Conservation (phyloP, 257 asterid species). For the Avicennia marina region DNA sequence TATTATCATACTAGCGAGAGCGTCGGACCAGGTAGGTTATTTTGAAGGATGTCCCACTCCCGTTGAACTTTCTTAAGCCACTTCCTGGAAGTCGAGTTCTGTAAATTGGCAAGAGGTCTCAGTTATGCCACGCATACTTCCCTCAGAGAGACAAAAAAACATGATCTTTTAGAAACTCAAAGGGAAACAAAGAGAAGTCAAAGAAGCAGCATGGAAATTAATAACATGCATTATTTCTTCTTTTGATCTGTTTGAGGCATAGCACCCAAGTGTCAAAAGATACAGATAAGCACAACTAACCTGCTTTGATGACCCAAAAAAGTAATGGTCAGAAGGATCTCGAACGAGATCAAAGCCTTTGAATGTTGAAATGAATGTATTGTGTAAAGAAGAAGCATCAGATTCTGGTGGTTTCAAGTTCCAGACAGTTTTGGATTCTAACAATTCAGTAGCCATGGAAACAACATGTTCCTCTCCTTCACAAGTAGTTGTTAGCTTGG, state of each 20-base stretch:
- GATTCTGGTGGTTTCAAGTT: slow-evolving; percentile 36
- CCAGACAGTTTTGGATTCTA: slow-evolving; percentile 50
- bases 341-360: slow-evolving; percentile 76
- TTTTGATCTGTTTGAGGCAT: too few relatives aligned
- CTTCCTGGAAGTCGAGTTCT: slow-evolving; percentile 78
- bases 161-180: neutral
- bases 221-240: too few relatives aligned
- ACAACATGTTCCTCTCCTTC: slow-evolving; percentile 37
- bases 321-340: slow-evolving; percentile 87
- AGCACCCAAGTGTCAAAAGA: too few relatives aligned
- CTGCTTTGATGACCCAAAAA: slow-evolving; percentile 55
- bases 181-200: neutral
- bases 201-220: neutral
- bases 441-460: slow-evolving; percentile 33
- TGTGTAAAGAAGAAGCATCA: slow-evolving; percentile 22
- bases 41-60: slow-evolving; percentile 96
- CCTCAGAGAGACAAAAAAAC: neutral
- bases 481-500: slow-evolving; percentile 29
- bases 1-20: slow-evolving; percentile 4
- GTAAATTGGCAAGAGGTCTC: slow-evolving; percentile 23
- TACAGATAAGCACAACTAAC: slow-evolving; percentile 40
- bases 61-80: slow-evolving; percentile 97
- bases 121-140: neutral
- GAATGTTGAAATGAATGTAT: slow-evolving; percentile 42
- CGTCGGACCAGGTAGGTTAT: slow-evolving; percentile 91